Evolutionary conservation across 768 basidiomycete genomes (phyloP), one percentile per base, ranked within the genome.

Genomic region (Naganishia antarctica): DNA sequence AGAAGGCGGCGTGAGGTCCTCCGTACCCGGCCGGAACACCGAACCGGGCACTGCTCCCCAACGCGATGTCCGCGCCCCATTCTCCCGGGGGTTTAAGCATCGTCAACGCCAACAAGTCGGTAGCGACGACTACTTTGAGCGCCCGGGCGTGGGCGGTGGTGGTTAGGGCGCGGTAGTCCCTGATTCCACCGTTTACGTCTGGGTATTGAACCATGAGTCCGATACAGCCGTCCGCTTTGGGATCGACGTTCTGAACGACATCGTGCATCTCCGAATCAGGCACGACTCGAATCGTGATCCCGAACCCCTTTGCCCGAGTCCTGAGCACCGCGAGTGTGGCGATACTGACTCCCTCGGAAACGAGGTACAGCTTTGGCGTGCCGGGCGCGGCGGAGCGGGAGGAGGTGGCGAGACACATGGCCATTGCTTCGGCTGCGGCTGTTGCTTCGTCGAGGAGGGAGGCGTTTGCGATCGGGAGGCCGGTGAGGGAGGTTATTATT

Each of bases 1-100:
- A 98, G 83, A 98, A 99, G 0, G 90, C 96, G 21, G 88, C 94
- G 74, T 99, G 94, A 21, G 94, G 94, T 16, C 94, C 94, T 60
- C 94, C 94, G 76, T 91, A 96, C n/a, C 94, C 94, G 47, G 87
- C 84, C 21, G 94, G 93, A 16, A 99, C 94, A 73, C 96, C 96
- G 72, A 99, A 99, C 18, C 96, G 85, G 31, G 89, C 94, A 16
- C 91, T 91, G 76, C 94, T 97, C 41, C 96, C 96, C 47, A 94
- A 81, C 8, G 90, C 93, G 68, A 98, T 85, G 76, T 99, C 94
- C 31, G 92, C 93, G 57, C 94, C 94, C 91, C 94, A 98, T 81
- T 98, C 96, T 63, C 96, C 94, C 15, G 94, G 94, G 29, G 94
- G 90, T 70, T 89, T 91, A 65, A 99, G 82, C 82, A 91, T 82